These are phyloP conservation scores for Candida quercuum DNA, from an alignment of 805 yeast genomes.

Conservation along the genomic window DNA sequence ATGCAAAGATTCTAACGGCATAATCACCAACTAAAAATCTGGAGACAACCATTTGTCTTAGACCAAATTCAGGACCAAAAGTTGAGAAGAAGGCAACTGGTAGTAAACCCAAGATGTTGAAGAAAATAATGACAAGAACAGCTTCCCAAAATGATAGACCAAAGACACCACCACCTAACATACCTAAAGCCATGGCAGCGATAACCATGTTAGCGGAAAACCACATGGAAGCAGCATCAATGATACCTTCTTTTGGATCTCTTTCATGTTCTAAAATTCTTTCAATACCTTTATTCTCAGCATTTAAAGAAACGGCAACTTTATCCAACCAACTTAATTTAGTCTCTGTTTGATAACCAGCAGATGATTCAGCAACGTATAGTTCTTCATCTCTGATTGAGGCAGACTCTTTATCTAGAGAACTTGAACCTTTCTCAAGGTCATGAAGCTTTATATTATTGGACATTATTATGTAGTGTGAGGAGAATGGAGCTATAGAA, in stretches of 20 bases:
- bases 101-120: conserved; percentile 63
- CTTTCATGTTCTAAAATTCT: conserved; percentile 76
- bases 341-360: conserved; percentile 14
- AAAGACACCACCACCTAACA: conserved; percentile 57
- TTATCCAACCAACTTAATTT: conserved; percentile 19
- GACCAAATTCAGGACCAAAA: conserved; percentile 80
- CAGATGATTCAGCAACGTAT: conserved; percentile 16
- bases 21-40: conserved; percentile 72
- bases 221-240: conserved; percentile 85
- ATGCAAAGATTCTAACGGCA: conserved; percentile 71
- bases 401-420: conserved; percentile 2
- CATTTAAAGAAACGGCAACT: conserved; percentile 26
- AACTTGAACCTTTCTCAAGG: conserved; percentile 18
- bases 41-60: conserved; percentile 83
- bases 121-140: conserved; percentile 61
- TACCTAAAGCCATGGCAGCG: conserved; percentile 79
- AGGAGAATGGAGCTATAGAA: no score
- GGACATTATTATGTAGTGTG: conserved; percentile 4
- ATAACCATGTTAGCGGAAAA: conserved; percentile 84
- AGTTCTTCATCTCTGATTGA: conserved; percentile 12
- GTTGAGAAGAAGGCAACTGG: conserved; percentile 81
- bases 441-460: conserved; percentile 17
- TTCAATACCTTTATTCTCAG: conserved; percentile 76
- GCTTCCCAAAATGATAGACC: conserved; percentile 72
- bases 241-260: conserved; percentile 50